These are phyloP conservation scores for Darksidea phi DNA, from an alignment of 495 filamentous ascomycete genomes.

Conservation along the genomic window DNA sequence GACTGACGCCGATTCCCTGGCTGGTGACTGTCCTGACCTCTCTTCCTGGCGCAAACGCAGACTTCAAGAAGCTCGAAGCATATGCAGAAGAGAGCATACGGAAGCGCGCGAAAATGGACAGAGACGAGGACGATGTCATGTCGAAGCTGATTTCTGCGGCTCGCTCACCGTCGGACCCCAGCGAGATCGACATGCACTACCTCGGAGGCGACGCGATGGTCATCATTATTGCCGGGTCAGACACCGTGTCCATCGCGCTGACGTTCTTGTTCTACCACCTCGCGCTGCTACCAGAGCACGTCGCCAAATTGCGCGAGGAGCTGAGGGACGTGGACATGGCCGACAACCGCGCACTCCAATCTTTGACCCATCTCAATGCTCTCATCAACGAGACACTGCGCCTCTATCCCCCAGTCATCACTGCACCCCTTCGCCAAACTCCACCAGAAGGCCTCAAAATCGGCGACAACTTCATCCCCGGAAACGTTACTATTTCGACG, in stretches of 20 bases:
- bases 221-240: slow-evolving; percentile 49
- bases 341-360: slow-evolving; percentile 34
- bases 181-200: slow-evolving; percentile 11
- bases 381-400: slow-evolving; percentile 52
- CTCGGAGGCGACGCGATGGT: slow-evolving; percentile 39
- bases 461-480: slow-evolving; percentile 8
- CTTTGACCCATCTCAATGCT: slow-evolving; percentile 33
- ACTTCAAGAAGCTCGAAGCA: neutral
- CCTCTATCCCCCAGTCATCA: slow-evolving; percentile 42
- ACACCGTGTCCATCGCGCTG: slow-evolving; percentile 47
- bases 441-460: slow-evolving; percentile 12
- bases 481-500: slow-evolving; percentile 1
- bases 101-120: neutral
- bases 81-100: neutral
- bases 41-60: neutral
- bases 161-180: neutral
- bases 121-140: slow-evolving; percentile 7
- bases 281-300: slow-evolving; percentile 36
- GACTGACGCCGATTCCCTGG: slow-evolving; percentile 8
- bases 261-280: slow-evolving; percentile 48
- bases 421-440: neutral
- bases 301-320: slow-evolving; percentile 40
- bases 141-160: slow-evolving; percentile 5
- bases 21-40: neutral
- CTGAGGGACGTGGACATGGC: slow-evolving; percentile 28